A percentile compares a stretch with the other conserved stretches of the same genome.
These are phyloP conservation scores for Podospora australis DNA, from an alignment of 495 filamentous ascomycete species.

Conservation along the genomic window DNA sequence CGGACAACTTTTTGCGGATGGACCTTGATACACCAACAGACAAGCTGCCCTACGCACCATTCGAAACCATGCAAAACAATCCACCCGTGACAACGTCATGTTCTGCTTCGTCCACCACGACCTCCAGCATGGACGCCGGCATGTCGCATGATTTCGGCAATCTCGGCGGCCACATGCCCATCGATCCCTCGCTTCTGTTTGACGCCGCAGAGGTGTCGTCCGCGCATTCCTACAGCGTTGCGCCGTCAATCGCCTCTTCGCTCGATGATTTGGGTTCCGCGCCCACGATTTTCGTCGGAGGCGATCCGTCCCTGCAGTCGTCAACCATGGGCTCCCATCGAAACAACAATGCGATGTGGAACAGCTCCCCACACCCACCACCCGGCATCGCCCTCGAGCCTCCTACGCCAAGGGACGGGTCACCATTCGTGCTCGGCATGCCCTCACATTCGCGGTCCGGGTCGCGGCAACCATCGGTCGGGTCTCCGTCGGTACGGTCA, in stretches of 20 bases:
- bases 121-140: conserved; percentile 4
- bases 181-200: conserved; percentile 23
- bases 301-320: not conserved
- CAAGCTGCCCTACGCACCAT: not conserved
- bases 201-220: conserved; percentile 19
- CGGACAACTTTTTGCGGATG: not conserved
- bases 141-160: not conserved
- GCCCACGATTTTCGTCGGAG: conserved; percentile 15
- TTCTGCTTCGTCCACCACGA: not conserved
- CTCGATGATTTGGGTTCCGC: conserved; percentile 16
- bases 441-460: not conserved
- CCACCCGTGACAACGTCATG: no score
- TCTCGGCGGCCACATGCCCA: conserved; percentile 16
- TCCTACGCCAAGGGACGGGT: conserved; percentile 10
- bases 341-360: not conserved
- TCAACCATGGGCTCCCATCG: not conserved
- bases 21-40: not conserved
- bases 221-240: conserved; percentile 17
- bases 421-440: not conserved
- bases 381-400: conserved; percentile 14
- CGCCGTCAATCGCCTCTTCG: conserved; percentile 20
- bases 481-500: conserved; percentile 1
- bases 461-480: not conserved
- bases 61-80: no score
- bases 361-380: not conserved